phyloP scores from a whole-genome alignment of 345 rosid genomes.

The Orychophragmus violaceus region DNA sequence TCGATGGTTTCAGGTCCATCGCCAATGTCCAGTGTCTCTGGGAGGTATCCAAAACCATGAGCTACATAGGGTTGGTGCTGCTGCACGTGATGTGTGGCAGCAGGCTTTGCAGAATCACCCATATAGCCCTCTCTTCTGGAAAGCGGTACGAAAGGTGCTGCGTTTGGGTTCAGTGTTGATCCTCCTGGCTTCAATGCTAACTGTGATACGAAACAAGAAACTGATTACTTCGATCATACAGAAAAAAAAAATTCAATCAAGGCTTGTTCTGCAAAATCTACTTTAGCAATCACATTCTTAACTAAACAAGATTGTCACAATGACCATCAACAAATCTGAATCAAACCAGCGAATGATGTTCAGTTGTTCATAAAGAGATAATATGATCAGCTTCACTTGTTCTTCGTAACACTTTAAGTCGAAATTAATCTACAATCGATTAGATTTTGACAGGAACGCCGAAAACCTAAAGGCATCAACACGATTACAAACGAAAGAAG shows the following conservation, averaged over 20 bases:
- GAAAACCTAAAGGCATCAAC: background rate
- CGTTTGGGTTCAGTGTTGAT: conserved; percentile 80
- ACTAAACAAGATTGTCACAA: background rate
- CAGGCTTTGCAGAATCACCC: conserved; percentile 31
- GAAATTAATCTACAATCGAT: background rate
- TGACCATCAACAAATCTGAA: conserved; percentile 6
- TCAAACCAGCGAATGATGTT: background rate
- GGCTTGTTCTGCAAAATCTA: background rate
- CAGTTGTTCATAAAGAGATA: background rate
- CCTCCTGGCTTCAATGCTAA: conserved; percentile 52
- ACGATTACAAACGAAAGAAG: background rate
- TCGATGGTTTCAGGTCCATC: conserved; percentile 50
- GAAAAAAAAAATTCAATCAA: background rate
- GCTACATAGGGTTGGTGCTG: too few species aligned
- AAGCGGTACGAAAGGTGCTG: conserved; percentile 71
- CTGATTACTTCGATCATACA: too few species aligned
- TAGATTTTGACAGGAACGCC: background rate
- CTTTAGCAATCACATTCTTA: background rate
- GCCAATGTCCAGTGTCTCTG: conserved; percentile 75
- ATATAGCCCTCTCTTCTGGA: conserved; percentile 57
- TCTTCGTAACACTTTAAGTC: background rate
- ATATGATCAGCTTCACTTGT: background rate
- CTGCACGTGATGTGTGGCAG: conserved; percentile 27
- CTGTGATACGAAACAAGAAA: too few species aligned
- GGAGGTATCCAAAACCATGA: too few species aligned